Base-by-base conservation (phyloP, 495 filamentous ascomycete genomes). In the Chaetomium tenue region DNA sequence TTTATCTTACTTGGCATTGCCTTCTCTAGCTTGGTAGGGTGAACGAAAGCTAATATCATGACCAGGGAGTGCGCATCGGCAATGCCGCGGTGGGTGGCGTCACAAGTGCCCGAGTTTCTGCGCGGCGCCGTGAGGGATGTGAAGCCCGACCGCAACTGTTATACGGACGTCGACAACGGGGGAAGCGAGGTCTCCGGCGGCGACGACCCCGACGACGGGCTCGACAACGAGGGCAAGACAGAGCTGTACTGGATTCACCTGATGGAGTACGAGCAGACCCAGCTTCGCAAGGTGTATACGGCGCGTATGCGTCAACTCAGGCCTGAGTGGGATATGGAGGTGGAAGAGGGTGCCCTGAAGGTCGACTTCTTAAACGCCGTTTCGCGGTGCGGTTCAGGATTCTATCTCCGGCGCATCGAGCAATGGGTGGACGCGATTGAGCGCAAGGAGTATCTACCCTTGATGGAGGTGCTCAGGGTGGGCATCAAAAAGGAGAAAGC, bases 21-120 rank as follows among this genome's bases (percentile, higher is more conserved):
- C 18, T 11, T 5, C 2, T 54, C 52, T 1, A 86, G 68, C 77
- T 87, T 39, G 37, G 76, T 86, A 3, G 71, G 82, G 55, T 66
- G 78, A 13, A 63, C 74, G 77, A 30, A n/a, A 5, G n/a, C 20
- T 58, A 52, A 40, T 33, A 58, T 7, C 4, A 11, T 8, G 33
- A 82, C 81, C 65, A 87, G 84, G 84, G 58, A 60, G 20, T 60
- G 58, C n/a, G 58, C 30, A 28, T 51, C 58, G 1, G n/a, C 18
- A 12, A 22, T 37, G 44, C 58, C 46, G 11, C 46, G 26, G 5
- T 60, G 58, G 58, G 58, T 60, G n/a, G 58, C 46, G 0, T 23
- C 58, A 9, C 26, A 60, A n/a, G 30, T 51, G 18, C 58, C 58
- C 46, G 28, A 60, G 58, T 60, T 60, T n/a, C 25, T 60, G 46